Evolutionary conservation across 2,329 filamentous ascomycete species (phyloP).

Genomic region (Botrytis hyacinthi): DNA sequence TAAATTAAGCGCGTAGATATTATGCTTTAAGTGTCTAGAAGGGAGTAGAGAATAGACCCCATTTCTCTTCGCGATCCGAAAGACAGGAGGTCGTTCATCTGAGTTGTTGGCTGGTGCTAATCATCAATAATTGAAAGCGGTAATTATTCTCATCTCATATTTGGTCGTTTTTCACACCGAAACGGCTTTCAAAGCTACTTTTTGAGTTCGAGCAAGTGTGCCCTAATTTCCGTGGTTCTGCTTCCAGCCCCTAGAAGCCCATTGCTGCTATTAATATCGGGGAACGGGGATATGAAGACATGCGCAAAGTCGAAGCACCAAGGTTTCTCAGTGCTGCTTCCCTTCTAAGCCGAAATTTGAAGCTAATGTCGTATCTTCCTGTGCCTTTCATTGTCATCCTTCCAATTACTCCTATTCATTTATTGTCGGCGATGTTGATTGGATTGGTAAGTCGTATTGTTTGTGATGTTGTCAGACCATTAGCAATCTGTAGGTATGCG

Average conservation of each 20-base stretch:
- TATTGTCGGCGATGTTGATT: not conserved
- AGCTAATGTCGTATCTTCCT: constrained; percentile 6
- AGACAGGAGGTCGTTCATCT: not conserved
- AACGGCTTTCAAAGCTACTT: not conserved
- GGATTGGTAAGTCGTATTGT: not conserved
- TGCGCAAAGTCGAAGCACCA: not conserved
- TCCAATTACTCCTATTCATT: not conserved
- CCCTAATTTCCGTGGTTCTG: too few relatives aligned
- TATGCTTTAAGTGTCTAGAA: not conserved
- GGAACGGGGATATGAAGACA: not conserved
- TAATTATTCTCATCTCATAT: not conserved
- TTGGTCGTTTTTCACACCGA: not conserved
- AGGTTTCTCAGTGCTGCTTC: not conserved
- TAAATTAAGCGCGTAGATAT: not conserved
- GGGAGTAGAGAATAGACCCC: not conserved
- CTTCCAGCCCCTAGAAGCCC: not conserved
- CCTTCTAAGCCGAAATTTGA: not conserved
- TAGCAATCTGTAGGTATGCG: not conserved
- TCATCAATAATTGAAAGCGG: not conserved
- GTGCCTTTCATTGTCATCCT: not conserved
- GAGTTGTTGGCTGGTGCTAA: not conserved
- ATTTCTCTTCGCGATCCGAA: not conserved
- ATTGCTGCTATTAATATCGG: not conserved
- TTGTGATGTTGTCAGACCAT: not conserved
- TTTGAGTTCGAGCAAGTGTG: not conserved